phyloP scores from a whole-genome alignment of 2,329 filamentous ascomycete genomes.

The Harringtonia lauricola region DNA sequence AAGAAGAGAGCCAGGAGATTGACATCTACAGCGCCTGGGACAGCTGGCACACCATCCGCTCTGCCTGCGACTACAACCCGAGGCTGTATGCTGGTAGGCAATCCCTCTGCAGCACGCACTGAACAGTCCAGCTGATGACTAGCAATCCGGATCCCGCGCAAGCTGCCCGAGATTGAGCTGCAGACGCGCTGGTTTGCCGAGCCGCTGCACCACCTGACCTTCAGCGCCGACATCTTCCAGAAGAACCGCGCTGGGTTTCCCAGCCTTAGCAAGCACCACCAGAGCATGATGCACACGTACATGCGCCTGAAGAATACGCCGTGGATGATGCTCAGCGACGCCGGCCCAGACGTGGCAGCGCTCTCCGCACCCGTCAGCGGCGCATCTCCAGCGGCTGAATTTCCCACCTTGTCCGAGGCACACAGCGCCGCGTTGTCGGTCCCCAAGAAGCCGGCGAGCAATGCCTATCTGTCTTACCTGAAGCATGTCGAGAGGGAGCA shows the following conservation, averaged over 20 bases:
- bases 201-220: slow-evolving; percentile 50
- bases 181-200: slow-evolving; percentile 61
- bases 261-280: slow-evolving; percentile 49
- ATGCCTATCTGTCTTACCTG: slow-evolving; percentile 61
- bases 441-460: slow-evolving; percentile 29
- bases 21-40: slow-evolving; percentile 82
- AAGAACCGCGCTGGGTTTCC: slow-evolving; percentile 50
- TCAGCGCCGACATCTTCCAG: slow-evolving; percentile 43
- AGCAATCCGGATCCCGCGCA: slow-evolving; percentile 47
- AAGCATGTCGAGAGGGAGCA: slow-evolving; percentile 77
- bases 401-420: slow-evolving; percentile 63
- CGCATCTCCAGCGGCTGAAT: slow-evolving; percentile 33
- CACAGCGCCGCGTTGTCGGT: slow-evolving; percentile 25
- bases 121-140: neutral
- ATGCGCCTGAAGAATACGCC: slow-evolving; percentile 54
- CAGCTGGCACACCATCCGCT: slow-evolving; percentile 81
- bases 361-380: slow-evolving; percentile 16
- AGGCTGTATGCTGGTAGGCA: slow-evolving; percentile 74
- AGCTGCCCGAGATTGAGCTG: slow-evolving; percentile 47
- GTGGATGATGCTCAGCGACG: slow-evolving; percentile 52
- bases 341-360: slow-evolving; percentile 34
- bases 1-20: slow-evolving; percentile 34
- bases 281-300: slow-evolving; percentile 48
- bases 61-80: slow-evolving; percentile 72
- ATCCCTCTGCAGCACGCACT: neutral